Conservation (phyloP, 768 basidiomycete species). For the Mycena albidolilacea region DNA sequence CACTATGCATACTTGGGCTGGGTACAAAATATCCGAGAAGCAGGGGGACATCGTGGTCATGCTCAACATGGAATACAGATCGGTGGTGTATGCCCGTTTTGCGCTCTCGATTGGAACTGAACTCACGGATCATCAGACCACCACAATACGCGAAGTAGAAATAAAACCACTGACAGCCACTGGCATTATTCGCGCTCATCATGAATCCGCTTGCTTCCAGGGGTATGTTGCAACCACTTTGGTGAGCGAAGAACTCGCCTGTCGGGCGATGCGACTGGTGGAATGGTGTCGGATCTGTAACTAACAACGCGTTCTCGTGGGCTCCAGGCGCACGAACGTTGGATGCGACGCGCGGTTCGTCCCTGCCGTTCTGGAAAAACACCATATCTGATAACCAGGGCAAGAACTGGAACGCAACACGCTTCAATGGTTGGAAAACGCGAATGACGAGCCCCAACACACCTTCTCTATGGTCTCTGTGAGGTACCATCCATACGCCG, state of each 20-base stretch:
- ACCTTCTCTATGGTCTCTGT: background rate
- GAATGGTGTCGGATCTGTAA: background rate
- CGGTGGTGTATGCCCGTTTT: constrained; percentile 18
- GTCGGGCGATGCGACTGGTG: background rate
- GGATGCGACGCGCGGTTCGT: constrained; percentile 19
- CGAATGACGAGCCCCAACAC: background rate
- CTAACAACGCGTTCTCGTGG: background rate
- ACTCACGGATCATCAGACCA: background rate
- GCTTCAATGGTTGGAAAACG: background rate
- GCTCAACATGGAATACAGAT: constrained; percentile 25
- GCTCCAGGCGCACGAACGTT: background rate
- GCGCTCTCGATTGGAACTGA: constrained; percentile 20
- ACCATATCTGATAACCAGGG: constrained; percentile 8
- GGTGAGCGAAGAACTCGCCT: background rate
- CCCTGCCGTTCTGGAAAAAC: constrained; percentile 13
- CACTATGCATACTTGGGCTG: constrained; percentile 2
- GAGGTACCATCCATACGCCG: background rate
- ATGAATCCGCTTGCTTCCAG: background rate
- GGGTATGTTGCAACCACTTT: background rate
- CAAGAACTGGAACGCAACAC: background rate
- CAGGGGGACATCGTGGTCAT: constrained; percentile 28
- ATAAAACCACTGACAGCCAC: background rate
- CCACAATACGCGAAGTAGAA: background rate
- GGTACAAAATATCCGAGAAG: constrained; percentile 27
- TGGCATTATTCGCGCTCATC: background rate